A percentile compares a stretch with the other conserved stretches of the same genome.
These are phyloP conservation scores for Pythium oligandrum DNA, from an alignment of 352 stramenopile genomes.

Conservation along the genomic window DNA sequence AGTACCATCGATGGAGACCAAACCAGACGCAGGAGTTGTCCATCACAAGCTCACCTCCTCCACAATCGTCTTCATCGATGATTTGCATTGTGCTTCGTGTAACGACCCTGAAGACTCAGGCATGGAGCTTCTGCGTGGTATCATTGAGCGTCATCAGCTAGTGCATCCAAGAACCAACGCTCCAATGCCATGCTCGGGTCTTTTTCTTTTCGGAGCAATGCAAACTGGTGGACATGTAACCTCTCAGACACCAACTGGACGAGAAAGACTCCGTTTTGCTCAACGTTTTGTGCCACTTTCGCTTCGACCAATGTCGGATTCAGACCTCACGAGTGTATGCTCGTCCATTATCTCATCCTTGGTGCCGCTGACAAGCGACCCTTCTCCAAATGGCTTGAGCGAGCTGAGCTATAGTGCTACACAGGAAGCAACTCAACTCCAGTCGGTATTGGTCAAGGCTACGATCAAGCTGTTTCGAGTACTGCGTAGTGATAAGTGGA, in stretches of 20 bases:
- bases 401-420: slow-evolving; percentile 4
- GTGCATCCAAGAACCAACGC: slow-evolving; percentile 32
- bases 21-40: too few relatives aligned
- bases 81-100: slow-evolving; percentile 40
- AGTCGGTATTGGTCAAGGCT: slow-evolving; percentile 40
- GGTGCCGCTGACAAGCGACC: neutral
- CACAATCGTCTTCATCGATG: slow-evolving; percentile 54
- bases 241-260: too few relatives aligned
- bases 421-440: slow-evolving; percentile 35
- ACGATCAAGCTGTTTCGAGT: slow-evolving; percentile 49
- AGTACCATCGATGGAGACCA: too few relatives aligned
- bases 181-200: slow-evolving; percentile 16
- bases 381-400: neutral
- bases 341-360: slow-evolving; percentile 16
- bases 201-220: slow-evolving; percentile 27
- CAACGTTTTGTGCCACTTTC: slow-evolving; percentile 30
- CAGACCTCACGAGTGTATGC: slow-evolving; percentile 50
- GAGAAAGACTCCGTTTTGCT: slow-evolving; percentile 15
- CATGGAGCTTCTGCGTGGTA: slow-evolving; percentile 41
- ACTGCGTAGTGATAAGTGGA: slow-evolving; percentile 31
- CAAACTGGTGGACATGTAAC: slow-evolving; percentile 7
- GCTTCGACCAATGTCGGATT: slow-evolving; percentile 28
- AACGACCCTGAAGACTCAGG: slow-evolving; percentile 18
- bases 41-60: neutral
- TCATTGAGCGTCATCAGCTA: slow-evolving; percentile 34